phyloP scores from a whole-genome alignment of 2,329 filamentous ascomycete genomes.

The Parastagonospora nodorum region DNA sequence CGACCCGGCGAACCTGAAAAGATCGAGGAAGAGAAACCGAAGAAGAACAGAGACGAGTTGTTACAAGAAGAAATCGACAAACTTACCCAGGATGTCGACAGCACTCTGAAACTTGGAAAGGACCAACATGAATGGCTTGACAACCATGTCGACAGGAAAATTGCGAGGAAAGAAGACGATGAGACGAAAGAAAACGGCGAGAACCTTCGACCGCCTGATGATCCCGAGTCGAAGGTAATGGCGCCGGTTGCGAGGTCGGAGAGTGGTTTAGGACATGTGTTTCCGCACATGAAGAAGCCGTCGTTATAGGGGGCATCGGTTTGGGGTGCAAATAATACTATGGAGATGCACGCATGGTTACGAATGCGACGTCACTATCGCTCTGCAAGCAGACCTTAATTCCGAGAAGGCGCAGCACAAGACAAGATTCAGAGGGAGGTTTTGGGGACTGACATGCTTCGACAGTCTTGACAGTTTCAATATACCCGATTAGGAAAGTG shows the following conservation, averaged over 20 bases:
- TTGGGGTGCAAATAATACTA: not conserved
- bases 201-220: constrained; percentile 8
- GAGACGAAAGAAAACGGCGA: not conserved
- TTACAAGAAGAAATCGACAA: constrained; percentile 64
- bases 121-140: constrained; percentile 42
- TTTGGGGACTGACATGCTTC: too few species aligned
- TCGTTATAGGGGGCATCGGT: constrained; percentile 42
- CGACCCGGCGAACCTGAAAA: constrained; percentile 41
- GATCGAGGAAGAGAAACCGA: constrained; percentile 43
- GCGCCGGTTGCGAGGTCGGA: constrained; percentile 10
- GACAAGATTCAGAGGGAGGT: too few species aligned
- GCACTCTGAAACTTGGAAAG: constrained; percentile 50
- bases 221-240: constrained; percentile 9
- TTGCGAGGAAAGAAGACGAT: constrained; percentile 20
- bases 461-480: too few species aligned
- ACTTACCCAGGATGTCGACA: constrained; percentile 63
- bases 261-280: constrained; percentile 33
- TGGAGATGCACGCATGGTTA: too few species aligned
- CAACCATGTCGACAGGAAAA: constrained; percentile 37
- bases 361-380: too few species aligned
- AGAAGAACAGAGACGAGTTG: constrained; percentile 59
- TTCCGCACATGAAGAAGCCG: constrained; percentile 48
- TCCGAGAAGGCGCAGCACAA: too few species aligned
- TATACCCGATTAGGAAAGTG: too few species aligned
- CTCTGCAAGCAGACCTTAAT: too few species aligned